Conservation (phyloP, 306 rosid genomes). For the Arachis hypogaea region DNA sequence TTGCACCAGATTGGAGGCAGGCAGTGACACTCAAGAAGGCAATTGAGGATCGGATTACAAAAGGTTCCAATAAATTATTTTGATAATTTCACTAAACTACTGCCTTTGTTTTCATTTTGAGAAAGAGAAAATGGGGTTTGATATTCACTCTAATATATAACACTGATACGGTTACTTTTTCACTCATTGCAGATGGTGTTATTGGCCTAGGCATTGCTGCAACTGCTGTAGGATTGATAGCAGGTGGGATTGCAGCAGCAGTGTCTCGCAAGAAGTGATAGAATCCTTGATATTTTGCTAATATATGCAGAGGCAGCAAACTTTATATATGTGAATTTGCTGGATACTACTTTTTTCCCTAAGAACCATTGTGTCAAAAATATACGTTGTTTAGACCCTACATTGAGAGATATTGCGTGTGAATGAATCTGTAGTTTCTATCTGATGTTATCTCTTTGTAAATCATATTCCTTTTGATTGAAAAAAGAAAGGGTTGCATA, state of each 20-base stretch:
- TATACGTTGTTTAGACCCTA: not conserved
- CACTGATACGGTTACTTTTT: conserved; percentile 32
- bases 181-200: conserved; percentile 72
- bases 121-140: conserved; percentile 7
- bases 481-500: too few relatives aligned
- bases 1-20: conserved; percentile 97
- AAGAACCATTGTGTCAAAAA: conserved; percentile 19
- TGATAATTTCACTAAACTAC: conserved; percentile 6
- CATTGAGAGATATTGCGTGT: conserved; percentile 26
- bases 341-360: conserved; percentile 26
- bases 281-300: conserved; percentile 17
- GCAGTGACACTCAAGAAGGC: conserved; percentile 70
- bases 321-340: conserved; percentile 35
- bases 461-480: not conserved
- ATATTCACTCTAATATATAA: conserved; percentile 27
- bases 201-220: conserved; percentile 91
- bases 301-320: conserved; percentile 31
- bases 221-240: conserved; percentile 81
- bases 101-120: not conserved
- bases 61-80: conserved; percentile 53
- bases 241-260: conserved; percentile 83
- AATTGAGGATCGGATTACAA: conserved; percentile 67
- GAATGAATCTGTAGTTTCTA: not conserved
- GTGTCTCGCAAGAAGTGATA: conserved; percentile 61
- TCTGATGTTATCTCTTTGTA: not conserved